Evolutionary conservation across 768 basidiomycete species (phyloP), one percentile per base, ranked within the genome.

Genomic region (Nevesoporus exiguus): DNA sequence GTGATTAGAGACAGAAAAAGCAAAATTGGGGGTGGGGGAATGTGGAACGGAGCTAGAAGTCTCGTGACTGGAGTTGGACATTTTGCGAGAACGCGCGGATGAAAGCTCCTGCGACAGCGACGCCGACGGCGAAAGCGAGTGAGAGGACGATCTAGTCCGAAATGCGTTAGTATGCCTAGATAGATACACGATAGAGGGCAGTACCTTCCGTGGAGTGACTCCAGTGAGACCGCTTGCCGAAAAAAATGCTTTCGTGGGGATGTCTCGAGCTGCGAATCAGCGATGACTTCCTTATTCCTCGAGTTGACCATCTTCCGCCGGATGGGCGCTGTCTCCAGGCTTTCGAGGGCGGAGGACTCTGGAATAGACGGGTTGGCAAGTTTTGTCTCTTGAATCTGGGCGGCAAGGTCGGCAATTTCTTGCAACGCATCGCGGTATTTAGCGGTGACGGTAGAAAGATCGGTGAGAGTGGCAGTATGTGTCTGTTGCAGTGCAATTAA

Each of bases 61-160:
- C 64, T 80, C 82, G 71, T 86, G 80, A 68, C 86, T 87, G 61
- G 88, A 91, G 61, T 81, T 81, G 52, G 90, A 92, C 64, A 79
- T 76, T 76, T 88, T 88, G 81, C 88, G 89, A 76, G 85, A 90
- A 67, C 86, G 87, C 75, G 75, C 89, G 77, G 86, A 93, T 62
- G 86, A 93, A 61, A 93, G 82, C 81, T 92, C 93, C 93, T 98
- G 94, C 77, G 94, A 95, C 64, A 96, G 85, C 80, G 94, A 96
- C 78, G 86, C 83, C 71, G 93, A 94, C 74, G 94, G 85, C 81
- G 90, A 92, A 77, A 86, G 84, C 72, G 93, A 93, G 76, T 90
- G 90, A 76, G 90, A 92, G 61, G 86, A 83, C 84, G 92, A 93
- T 82, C 90, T 91, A 62, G 41, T 49, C 52, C 55, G 11, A 54